A percentile compares a stretch with the other conserved stretches of the same genome.
These are phyloP conservation scores for Cadophora sp. DNA, from an alignment of 2,329 filamentous ascomycete genomes.

Conservation along the genomic window DNA sequence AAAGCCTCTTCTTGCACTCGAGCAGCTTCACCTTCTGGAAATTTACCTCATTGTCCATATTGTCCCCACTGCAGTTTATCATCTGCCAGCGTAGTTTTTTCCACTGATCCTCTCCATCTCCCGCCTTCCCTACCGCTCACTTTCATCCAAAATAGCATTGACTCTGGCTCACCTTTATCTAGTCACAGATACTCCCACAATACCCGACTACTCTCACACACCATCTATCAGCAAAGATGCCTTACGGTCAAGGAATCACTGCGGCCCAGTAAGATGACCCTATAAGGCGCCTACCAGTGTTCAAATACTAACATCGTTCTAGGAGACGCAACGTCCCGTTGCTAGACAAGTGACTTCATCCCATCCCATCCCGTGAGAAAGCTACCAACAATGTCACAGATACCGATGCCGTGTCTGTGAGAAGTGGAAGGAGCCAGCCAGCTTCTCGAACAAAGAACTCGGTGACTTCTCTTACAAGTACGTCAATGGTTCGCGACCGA, in stretches of 20 bases:
- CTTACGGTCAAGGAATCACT: neutral
- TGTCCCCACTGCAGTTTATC: too few species aligned
- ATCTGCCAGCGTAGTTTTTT: too few species aligned
- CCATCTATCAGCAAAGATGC: constrained; percentile 1
- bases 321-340: constrained; percentile 9
- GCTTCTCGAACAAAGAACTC: constrained; percentile 57
- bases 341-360: constrained; percentile 15
- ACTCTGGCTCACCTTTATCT: neutral
- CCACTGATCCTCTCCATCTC: neutral
- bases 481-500: constrained; percentile 23
- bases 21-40: neutral
- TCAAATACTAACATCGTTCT: neutral
- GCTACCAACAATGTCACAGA: constrained; percentile 42
- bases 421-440: constrained; percentile 47
- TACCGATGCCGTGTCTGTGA: constrained; percentile 55
- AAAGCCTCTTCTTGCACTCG: neutral
- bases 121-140: neutral
- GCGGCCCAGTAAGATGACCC: constrained; percentile 4
- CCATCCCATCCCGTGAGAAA: neutral
- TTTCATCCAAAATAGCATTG: neutral
- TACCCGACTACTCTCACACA: too few species aligned
- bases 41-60: too few species aligned
- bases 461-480: constrained; percentile 45
- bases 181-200: neutral
- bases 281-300: neutral